These are phyloP conservation scores for Umbelopsis ramanniana DNA, from an alignment of 192 early-diverging fungal genomes.

Conservation along the genomic window DNA sequence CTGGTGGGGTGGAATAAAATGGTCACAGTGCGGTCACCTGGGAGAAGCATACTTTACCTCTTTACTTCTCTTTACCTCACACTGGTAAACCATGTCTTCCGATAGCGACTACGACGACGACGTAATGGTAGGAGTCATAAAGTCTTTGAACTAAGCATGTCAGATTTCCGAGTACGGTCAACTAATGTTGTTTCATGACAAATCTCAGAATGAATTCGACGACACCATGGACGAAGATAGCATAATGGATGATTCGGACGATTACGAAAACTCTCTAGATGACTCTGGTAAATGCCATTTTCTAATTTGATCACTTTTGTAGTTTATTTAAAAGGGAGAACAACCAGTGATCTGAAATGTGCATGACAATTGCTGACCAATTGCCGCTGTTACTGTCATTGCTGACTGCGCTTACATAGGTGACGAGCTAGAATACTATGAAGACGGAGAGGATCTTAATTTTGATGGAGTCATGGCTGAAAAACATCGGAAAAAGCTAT, in stretches of 20 bases:
- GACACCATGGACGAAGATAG: constrained; percentile 39
- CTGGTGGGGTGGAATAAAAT: neutral
- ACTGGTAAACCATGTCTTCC: constrained; percentile 31
- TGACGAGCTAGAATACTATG: constrained; percentile 39
- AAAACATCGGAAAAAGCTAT: constrained; percentile 62
- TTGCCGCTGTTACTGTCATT: constrained; percentile 17
- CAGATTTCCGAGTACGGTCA: neutral
- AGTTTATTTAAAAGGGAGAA: neutral
- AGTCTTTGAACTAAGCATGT: too few species aligned
- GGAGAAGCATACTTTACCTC: neutral
- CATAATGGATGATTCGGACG: constrained; percentile 23
- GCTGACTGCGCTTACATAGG: constrained; percentile 31
- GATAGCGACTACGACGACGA: constrained; percentile 40
- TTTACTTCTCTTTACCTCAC: constrained; percentile 8
- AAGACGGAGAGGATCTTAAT: constrained; percentile 59
- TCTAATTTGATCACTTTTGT: neutral
- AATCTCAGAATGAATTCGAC: constrained; percentile 27
- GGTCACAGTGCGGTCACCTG: constrained; percentile 18
- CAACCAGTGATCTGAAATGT: neutral
- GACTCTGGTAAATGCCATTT: constrained; percentile 26
- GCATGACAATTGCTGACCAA: neutral
- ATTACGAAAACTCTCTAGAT: constrained; percentile 23
- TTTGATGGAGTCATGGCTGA: constrained; percentile 65
- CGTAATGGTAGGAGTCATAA: neutral
- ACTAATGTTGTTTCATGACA: neutral